phyloP scores from a whole-genome alignment of 2,329 filamentous ascomycete species.

The Amylocarpus encephaloides region DNA sequence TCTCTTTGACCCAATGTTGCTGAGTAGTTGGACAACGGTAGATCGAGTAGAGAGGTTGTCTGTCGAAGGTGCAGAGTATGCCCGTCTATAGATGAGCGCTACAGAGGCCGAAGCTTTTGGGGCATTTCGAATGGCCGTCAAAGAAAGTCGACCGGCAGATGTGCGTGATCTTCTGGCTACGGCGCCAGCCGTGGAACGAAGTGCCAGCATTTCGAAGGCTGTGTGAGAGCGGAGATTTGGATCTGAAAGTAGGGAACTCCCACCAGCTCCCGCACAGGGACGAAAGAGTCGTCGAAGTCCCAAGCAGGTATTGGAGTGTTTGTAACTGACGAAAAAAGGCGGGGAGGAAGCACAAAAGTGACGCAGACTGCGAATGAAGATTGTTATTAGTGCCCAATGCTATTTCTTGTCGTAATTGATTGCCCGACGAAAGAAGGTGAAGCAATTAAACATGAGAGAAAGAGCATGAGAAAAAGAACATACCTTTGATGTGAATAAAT shows the following conservation, averaged over 20 bases:
- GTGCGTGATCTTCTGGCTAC: constrained; percentile 29
- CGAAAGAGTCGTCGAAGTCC: constrained; percentile 19
- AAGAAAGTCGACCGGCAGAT: constrained; percentile 22
- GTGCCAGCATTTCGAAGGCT: constrained; percentile 28
- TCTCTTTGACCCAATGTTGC: constrained; percentile 91
- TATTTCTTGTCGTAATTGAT: not conserved
- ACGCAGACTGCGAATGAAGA: constrained; percentile 18
- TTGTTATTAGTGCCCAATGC: not conserved
- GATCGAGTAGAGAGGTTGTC: constrained; percentile 51
- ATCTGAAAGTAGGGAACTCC: constrained; percentile 11
- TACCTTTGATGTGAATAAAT: not conserved
- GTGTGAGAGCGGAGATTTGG: constrained; percentile 21
- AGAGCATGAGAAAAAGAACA: not conserved
- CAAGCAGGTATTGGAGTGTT: constrained; percentile 17
- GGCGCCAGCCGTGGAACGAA: constrained; percentile 27
- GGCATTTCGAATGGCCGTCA: constrained; percentile 19
- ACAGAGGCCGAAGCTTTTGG: constrained; percentile 26
- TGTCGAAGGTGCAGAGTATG: constrained; percentile 28
- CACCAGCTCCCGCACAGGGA: constrained; percentile 26
- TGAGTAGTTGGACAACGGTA: constrained; percentile 83
- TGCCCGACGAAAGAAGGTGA: not conserved
- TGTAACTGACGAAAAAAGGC: constrained; percentile 28
- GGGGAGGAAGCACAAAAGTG: constrained; percentile 21
- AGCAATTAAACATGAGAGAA: not conserved
- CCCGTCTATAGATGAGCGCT: constrained; percentile 22